These are phyloP conservation scores for Fusarium fujikuroi DNA, from an alignment of 2,329 filamentous ascomycete species.

Conservation along the genomic window DNA sequence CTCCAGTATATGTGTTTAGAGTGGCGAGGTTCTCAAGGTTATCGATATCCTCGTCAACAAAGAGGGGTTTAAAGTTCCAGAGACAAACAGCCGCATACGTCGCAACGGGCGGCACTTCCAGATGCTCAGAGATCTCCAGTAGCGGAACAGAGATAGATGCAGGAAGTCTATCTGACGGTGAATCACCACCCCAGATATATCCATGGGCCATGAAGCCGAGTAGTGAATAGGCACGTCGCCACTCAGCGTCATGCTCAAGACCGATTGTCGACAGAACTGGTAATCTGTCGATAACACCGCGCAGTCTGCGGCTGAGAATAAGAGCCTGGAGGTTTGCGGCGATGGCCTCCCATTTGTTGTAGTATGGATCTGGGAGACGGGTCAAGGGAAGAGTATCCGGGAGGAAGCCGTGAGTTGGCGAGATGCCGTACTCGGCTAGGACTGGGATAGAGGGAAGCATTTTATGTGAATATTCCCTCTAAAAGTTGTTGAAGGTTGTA, in stretches of 20 bases:
- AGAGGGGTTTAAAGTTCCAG: slow-evolving; percentile 97
- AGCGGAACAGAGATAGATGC: slow-evolving; percentile 86
- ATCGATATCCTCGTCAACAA: slow-evolving; percentile 82
- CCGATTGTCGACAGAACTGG: slow-evolving; percentile 85
- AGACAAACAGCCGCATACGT: slow-evolving; percentile 92
- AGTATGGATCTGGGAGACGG: slow-evolving; percentile 87
- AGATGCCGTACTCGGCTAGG: slow-evolving; percentile 83
- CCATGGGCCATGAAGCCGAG: slow-evolving; percentile 92
- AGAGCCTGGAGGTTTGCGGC: slow-evolving; percentile 87
- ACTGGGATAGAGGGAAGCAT: slow-evolving; percentile 70
- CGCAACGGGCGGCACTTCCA: slow-evolving; percentile 91
- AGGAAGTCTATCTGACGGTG: slow-evolving; percentile 81
- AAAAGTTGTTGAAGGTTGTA: not conserved
- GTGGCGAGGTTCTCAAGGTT: slow-evolving; percentile 88
- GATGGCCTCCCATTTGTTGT: slow-evolving; percentile 92
- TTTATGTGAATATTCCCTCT: not conserved
- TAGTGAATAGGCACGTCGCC: slow-evolving; percentile 91
- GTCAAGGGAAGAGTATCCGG: slow-evolving; percentile 83
- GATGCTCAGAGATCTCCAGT: slow-evolving; percentile 76
- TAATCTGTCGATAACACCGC: slow-evolving; percentile 80
- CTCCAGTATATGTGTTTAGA: slow-evolving; percentile 90
- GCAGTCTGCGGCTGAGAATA: slow-evolving; percentile 84
- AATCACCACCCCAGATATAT: slow-evolving; percentile 95
- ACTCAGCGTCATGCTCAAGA: slow-evolving; percentile 86
- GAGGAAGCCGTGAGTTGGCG: slow-evolving; percentile 84